Conservation (phyloP, 129 eudicot species). For the Artemisia tridentata region DNA sequence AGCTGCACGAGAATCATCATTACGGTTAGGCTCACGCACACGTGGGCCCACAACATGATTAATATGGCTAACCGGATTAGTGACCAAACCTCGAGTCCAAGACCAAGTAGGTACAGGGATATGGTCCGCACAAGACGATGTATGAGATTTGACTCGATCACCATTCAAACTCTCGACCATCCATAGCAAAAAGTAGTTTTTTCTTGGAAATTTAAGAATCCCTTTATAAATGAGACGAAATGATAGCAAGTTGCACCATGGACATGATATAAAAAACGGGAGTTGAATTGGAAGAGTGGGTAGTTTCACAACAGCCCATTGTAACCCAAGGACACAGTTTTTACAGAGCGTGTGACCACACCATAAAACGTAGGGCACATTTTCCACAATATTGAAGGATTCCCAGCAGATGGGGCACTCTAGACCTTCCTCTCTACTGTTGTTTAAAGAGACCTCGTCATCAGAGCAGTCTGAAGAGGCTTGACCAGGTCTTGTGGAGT, state of each 20-base stretch:
- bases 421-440: constrained; percentile 52
- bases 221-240: constrained; percentile 49
- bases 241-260: constrained; percentile 58
- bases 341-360: constrained; percentile 62
- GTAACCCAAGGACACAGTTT: constrained; percentile 58
- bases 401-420: constrained; percentile 74
- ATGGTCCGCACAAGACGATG: constrained; percentile 38
- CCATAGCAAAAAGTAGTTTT: constrained; percentile 59
- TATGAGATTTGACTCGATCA: constrained; percentile 43
- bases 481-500: constrained; percentile 30
- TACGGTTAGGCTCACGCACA: constrained; percentile 20
- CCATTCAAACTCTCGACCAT: constrained; percentile 68
- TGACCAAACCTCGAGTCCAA: constrained; percentile 24
- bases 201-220: constrained; percentile 42
- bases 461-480: constrained; percentile 50
- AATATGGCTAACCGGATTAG: constrained; percentile 27
- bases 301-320: constrained; percentile 54
- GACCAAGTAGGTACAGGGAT: constrained; percentile 25
- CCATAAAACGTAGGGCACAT: constrained; percentile 55
- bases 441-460: constrained; percentile 46
- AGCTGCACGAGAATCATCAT: constrained; percentile 9
- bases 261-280: constrained; percentile 53
- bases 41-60: constrained; percentile 16
- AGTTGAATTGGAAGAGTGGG: constrained; percentile 58
- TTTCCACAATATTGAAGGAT: constrained; percentile 56